Evolutionary conservation across 495 filamentous ascomycete species (phyloP), one percentile per base, ranked within the genome.

Genomic region (Aspergillus steynii): DNA sequence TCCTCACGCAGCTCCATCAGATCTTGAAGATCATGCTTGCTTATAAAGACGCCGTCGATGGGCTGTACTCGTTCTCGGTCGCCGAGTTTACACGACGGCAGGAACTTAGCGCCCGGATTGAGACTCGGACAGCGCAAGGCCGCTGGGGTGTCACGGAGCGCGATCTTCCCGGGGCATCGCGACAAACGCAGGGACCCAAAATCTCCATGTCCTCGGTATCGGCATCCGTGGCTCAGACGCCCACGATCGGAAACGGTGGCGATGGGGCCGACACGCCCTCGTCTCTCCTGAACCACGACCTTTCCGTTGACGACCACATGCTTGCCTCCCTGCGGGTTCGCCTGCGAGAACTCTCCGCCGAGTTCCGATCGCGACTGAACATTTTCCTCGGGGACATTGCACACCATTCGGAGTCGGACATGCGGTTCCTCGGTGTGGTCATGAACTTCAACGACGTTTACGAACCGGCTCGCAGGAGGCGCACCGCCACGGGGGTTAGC

Each of bases 361-460:
- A 90, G 57, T 99, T 98, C 80, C 81, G 82, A 56, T 80, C 82
- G 0, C 82, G 88, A 31, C 78, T 98, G 51, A 92, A 92, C 65
- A 78, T 91, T 29, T 78, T 99, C 28, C 79, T 99, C 34, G 92
- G 93, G 9, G 96, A 98, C 74, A 71, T 99, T 60, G 86, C 91
- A 8, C 92, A 95, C 69, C 96, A 98, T 77, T 90, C 93, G 12
- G 96, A 99, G 72, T 87, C 90, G 60, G 95, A 98, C 66, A 93
- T 99, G 90, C 84, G 93, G 48, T 96, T 97, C 77, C 78, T 99
- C 61, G 96, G 90, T 9, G 91, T 97, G 52, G 90, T 94, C 26
- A 96, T 99, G 92, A 99, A 97, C 70, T 99, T 99, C 71, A 99
- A 99, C 73, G 93, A 97, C 73, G 91, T 96, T 7, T 97, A 97